Evolutionary conservation across 2,329 filamentous ascomycete species (phyloP).

Genomic region (Pseudohalonectria lignicola): DNA sequence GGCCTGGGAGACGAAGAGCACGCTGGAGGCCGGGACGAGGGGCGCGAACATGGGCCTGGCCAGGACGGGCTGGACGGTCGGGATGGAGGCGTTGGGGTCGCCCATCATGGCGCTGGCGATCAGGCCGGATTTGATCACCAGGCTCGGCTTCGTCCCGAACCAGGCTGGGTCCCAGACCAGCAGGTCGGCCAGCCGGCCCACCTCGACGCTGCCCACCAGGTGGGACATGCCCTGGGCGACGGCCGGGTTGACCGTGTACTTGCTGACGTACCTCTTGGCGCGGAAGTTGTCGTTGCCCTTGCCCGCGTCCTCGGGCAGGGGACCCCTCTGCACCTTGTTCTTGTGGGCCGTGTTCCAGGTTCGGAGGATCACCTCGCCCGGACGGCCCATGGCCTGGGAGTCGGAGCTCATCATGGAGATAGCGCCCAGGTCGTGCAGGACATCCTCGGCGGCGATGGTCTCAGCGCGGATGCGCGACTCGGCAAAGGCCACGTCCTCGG

Average conservation of each 20-base stretch:
- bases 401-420: conserved; percentile 98
- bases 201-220: conserved; percentile 74
- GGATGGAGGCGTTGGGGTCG: conserved; percentile 74
- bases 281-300: conserved; percentile 80
- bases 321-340: conserved; percentile 80
- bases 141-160: conserved; percentile 77
- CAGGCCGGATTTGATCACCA: conserved; percentile 80
- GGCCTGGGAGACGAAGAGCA: conserved; percentile 73
- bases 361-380: conserved; percentile 82
- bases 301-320: conserved; percentile 64
- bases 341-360: conserved; percentile 98
- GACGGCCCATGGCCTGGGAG: conserved; percentile 93
- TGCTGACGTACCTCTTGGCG: conserved; percentile 86
- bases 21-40: conserved; percentile 57
- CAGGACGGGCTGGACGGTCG: conserved; percentile 75
- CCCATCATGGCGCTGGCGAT: conserved; percentile 79
- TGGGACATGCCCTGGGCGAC: conserved; percentile 85
- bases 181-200: conserved; percentile 82
- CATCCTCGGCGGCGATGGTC: conserved; percentile 93
- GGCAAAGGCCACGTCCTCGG: conserved; percentile 91
- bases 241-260: conserved; percentile 93
- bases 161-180: conserved; percentile 76
- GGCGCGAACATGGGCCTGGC: conserved; percentile 80
- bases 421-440: conserved; percentile 86
- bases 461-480: conserved; percentile 90